Evolutionary conservation across 2,329 filamentous ascomycete genomes (phyloP), one percentile per base, ranked within the genome.

Genomic region (Fusarium keratoplasticum): DNA sequence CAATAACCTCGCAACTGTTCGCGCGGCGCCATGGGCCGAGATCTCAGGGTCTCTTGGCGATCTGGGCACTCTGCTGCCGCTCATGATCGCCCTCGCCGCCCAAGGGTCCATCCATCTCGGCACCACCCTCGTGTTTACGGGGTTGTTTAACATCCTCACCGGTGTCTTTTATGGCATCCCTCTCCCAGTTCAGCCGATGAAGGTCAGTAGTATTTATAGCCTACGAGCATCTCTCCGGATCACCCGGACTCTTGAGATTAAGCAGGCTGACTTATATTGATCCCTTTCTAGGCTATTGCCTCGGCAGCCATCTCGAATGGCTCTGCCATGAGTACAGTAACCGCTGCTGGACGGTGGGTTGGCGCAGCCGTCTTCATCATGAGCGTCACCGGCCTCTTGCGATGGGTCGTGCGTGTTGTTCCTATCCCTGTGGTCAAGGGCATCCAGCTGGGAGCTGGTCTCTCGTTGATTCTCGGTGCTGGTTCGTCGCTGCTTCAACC

Each of bases 391-490:
- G 94, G 96, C 1, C 83, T 96, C n/a, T 86, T 98, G 35, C 88
- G 87, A 66, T 93, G 91, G 87, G 91, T 94, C 61, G 92, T 93
- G 10, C 84, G 86, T n/a, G 86, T 91, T 16, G 93, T 97, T 10
- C 96, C 96, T 0, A 90, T 95, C 16, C 94, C 95, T 0, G 93
- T 98, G 0, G 92, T 98, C 62, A 98, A 97, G 81, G 96, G 96
- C 33, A 98, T 98, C 74, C 96, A 98, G 83, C 90, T 98, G 57
- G 96, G 96, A 40, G 96, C 96, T 6, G 96, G 96, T 2, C 86
- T 98, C 57, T 95, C 93, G 18, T 88, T 98, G 18, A 89, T 95
- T 63, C 88, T 97, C 66, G 93, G 94, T 14, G 94, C 95, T 9
- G 95, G 94, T 4, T 86, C 87, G 1, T 89, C 86, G 55, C 87